phyloP scores from a whole-genome alignment of 2,329 filamentous ascomycete species.

The Apiospora saccharicola region DNA sequence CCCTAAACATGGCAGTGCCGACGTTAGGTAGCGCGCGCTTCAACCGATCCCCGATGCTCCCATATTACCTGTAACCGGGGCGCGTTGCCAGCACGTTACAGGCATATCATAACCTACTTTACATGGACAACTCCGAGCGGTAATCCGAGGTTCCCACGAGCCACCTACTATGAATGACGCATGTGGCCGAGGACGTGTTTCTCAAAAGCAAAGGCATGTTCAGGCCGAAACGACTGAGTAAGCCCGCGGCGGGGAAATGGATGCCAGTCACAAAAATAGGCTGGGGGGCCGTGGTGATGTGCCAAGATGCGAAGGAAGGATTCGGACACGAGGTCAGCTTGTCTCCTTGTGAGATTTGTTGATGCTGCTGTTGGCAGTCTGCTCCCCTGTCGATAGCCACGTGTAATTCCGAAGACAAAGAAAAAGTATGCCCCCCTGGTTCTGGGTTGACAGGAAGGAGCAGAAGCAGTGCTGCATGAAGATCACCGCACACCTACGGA shows the following conservation, averaged over 20 bases:
- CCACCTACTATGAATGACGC: neutral
- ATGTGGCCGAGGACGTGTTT: neutral
- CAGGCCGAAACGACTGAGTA: neutral
- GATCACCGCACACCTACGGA: neutral
- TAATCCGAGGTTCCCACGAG: neutral
- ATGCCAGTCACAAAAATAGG: neutral
- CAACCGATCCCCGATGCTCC: neutral
- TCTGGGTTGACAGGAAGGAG: neutral
- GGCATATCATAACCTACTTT: too few species aligned
- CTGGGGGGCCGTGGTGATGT: neutral
- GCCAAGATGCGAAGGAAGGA: slow-evolving; percentile 4
- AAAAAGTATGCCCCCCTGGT: neutral
- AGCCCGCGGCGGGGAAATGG: neutral
- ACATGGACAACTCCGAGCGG: neutral
- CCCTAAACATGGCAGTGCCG: slow-evolving; percentile 10
- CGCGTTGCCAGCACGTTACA: neutral
- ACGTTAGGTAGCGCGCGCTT: slow-evolving; percentile 5
- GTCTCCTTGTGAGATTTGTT: neutral
- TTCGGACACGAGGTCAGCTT: slow-evolving; percentile 1
- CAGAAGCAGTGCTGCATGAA: neutral
- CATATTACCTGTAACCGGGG: neutral
- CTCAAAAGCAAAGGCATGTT: neutral
- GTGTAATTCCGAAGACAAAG: neutral
- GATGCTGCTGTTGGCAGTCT: neutral
- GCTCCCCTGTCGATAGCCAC: slow-evolving; percentile 11